Evolutionary conservation across 768 basidiomycete species (phyloP), one percentile per base, ranked within the genome.

Genomic region (Mycena metata): DNA sequence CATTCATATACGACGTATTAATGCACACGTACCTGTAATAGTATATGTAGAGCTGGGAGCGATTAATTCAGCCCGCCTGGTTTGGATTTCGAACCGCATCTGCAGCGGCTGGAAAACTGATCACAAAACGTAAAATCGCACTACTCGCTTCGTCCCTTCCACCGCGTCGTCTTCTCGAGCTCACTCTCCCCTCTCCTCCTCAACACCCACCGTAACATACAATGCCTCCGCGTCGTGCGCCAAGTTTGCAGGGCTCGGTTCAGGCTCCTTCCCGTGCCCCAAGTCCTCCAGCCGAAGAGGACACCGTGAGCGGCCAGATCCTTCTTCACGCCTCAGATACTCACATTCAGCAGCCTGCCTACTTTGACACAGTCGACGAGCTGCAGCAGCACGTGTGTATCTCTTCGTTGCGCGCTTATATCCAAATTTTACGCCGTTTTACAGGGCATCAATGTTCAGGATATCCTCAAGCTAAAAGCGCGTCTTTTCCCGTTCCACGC

Each of bases 371-470:
- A 23, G 86, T 95, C n/a, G 93, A 95, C 72, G 93, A 94, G 70
- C 89, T 95, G 16, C 93, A 95, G 74, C 90, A 92, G 71, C 91
- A 95, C 76, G 93, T 91, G 73, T 35, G 85, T 60, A 5, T 5
- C 33, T 26, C 33, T 12, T 64, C 47, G 61, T 61, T 51, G 36
- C 52, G 30, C 43, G 43, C 57, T 69, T 72, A 67, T 72, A 74
- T 75, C 21, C 58, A 35, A 58, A 52, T 47, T 42, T 49, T 66
- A 58, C 57, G 51, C 50, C 50, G 39, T 60, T 30, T n/a, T 45
- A 10, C 72, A 97, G 96, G 96, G 96, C 16, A 96, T 97, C 78
- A 97, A 96, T 71, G 90, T 96, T 30, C 95, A 97, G 83, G 96
- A 98, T 76, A 98, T 98, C 64, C 78, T 92, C 57, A 98, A 98